Evolutionary conservation across 495 filamentous ascomycete genomes (phyloP).

Genomic region (Penicillium riverlandense): DNA sequence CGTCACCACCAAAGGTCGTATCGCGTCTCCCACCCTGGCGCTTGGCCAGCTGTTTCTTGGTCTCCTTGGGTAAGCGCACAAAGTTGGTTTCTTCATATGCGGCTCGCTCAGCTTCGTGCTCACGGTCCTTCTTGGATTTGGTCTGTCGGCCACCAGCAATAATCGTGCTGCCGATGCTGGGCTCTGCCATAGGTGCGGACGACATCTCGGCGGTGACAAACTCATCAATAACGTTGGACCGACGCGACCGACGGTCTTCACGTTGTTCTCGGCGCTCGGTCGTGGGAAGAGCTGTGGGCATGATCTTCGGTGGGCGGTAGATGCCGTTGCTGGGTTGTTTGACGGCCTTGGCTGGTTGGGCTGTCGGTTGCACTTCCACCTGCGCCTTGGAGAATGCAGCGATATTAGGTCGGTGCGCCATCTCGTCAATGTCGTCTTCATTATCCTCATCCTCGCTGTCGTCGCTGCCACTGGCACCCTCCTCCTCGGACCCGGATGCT

Average conservation of each 20-base stretch:
- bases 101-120: conserved; percentile 61
- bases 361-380: conserved; percentile 21
- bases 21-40: conserved; percentile 41
- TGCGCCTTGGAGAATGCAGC: conserved; percentile 45
- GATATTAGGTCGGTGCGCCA: conserved; percentile 61
- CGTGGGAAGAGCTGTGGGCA: conserved; percentile 57
- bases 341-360: conserved; percentile 13
- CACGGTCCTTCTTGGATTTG: conserved; percentile 62
- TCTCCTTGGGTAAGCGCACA: conserved; percentile 69
- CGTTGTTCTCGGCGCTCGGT: conserved; percentile 56
- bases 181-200: conserved; percentile 64
- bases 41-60: conserved; percentile 63
- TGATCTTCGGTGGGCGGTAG: conserved; percentile 81
- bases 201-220: conserved; percentile 78
- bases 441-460: conserved; percentile 28
- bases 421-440: conserved; percentile 48
- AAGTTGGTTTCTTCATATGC: conserved; percentile 87
- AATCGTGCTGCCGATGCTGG: conserved; percentile 80
- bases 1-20: conserved; percentile 69
- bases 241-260: conserved; percentile 36
- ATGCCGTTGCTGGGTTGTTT: conserved; percentile 45
- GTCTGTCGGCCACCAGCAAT: conserved; percentile 60
- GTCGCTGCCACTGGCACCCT: conserved; percentile 20
- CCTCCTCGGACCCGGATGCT: conserved; percentile 19
- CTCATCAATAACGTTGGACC: conserved; percentile 76